phyloP scores from a whole-genome alignment of 768 basidiomycete genomes.

The Atractiella rhizophila region DNA sequence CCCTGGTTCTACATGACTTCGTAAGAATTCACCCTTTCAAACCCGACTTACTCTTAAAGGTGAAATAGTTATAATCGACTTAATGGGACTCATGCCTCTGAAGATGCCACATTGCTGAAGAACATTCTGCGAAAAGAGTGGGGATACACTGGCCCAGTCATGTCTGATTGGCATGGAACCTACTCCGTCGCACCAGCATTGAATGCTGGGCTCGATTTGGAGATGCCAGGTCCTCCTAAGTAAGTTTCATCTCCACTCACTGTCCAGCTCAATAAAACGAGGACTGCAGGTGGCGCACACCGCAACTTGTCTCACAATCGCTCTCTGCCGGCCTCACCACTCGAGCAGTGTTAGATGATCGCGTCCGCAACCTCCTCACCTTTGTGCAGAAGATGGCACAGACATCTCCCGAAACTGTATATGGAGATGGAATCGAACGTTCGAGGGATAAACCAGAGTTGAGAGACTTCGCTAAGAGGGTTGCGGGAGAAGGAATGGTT shows the following conservation, averaged over 20 bases:
- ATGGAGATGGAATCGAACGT: no score
- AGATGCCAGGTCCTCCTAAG: conserved; percentile 11
- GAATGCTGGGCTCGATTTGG: conserved; percentile 20
- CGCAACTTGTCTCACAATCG: no score
- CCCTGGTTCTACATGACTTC: no score
- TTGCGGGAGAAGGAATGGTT: conserved; percentile 27
- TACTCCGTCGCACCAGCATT: conserved; percentile 18
- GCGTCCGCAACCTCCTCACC: no score
- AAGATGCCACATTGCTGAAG: conserved; percentile 17
- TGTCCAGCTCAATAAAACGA: no score
- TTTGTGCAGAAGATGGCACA: no score
- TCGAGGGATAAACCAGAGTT: conserved; percentile 25
- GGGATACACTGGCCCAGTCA: conserved; percentile 20
- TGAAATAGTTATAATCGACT: conserved; percentile 18
- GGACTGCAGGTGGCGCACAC: no score
- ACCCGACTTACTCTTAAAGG: no score
- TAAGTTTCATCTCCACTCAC: no score
- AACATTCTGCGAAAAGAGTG: conserved; percentile 20
- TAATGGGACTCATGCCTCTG: conserved; percentile 21
- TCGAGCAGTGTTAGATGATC: conserved; percentile 14
- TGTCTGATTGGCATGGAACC: conserved; percentile 16
- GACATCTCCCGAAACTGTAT: no score
- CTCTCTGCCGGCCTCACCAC: conserved; percentile 8
- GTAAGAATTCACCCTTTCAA: no score
- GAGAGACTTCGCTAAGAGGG: conserved; percentile 25